A percentile compares a stretch with the other conserved stretches of the same genome.
Conservation (phyloP, 2,329 filamentous ascomycete genomes). For the Seiridium unicorne region DNA sequence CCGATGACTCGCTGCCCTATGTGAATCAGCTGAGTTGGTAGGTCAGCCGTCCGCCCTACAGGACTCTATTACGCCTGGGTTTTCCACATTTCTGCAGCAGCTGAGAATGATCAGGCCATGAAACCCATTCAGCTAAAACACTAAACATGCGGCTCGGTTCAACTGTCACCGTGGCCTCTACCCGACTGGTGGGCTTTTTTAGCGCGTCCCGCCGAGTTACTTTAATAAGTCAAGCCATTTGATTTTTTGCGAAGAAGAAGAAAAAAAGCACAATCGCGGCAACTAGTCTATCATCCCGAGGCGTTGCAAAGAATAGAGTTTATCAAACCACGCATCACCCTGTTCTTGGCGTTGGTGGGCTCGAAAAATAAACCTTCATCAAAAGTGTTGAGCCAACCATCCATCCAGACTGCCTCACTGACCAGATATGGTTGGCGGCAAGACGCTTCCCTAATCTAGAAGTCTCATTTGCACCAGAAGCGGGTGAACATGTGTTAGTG, state of each 20-base stretch:
- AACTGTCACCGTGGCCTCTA: not conserved
- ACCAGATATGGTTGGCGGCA: no score
- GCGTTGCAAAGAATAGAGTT: no score
- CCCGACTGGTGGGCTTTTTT: not conserved
- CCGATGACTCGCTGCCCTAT: not conserved
- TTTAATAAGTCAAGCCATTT: no score
- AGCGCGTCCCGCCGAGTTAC: no score
- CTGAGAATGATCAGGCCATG: not conserved
- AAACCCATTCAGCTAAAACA: not conserved
- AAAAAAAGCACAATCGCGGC: no score
- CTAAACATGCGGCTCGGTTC: not conserved
- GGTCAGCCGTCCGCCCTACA: not conserved
- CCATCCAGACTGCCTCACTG: not conserved
- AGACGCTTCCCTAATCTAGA: no score
- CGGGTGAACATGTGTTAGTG: no score
- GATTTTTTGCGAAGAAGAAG: no score
- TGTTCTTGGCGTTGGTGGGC: not conserved
- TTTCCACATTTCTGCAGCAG: not conserved
- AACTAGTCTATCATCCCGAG: no score
- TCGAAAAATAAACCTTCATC: not conserved
- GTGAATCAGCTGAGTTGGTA: not conserved
- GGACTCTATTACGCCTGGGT: not conserved
- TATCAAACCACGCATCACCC: not conserved
- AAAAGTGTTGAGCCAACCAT: not conserved
- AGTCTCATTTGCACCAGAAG: no score